Conservation (phyloP, 2,329 filamentous ascomycete species). For the Botryotinia convoluta region DNA sequence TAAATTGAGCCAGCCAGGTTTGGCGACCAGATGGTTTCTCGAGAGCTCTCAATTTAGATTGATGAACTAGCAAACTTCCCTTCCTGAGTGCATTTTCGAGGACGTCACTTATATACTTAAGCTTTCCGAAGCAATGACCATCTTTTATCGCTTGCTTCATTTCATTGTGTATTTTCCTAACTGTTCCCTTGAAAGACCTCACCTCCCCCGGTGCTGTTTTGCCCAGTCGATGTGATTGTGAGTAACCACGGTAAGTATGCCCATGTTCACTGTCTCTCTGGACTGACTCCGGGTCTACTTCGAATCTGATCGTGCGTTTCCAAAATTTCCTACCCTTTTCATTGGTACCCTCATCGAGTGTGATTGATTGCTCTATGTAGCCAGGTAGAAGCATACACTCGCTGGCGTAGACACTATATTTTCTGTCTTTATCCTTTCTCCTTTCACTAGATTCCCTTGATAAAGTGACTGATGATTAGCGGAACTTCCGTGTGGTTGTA, state of each 20-base stretch:
- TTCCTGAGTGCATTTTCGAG: neutral
- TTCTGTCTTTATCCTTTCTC: neutral
- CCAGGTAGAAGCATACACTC: neutral
- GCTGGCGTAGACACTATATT: neutral
- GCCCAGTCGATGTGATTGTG: constrained; percentile 2
- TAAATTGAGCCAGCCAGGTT: neutral
- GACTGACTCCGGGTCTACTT: neutral
- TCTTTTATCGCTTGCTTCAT: neutral
- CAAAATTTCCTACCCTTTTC: neutral
- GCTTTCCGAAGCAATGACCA: neutral
- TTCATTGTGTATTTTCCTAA: neutral
- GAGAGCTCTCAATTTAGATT: neutral
- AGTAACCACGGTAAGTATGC: neutral
- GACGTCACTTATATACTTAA: neutral
- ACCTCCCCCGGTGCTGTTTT: neutral
- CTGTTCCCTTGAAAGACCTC: neutral
- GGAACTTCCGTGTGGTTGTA: neutral
- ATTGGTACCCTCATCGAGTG: neutral
- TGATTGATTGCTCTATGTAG: neutral
- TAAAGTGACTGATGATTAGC: neutral
- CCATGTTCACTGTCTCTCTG: neutral
- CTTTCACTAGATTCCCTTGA: neutral
- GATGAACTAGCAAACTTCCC: neutral
- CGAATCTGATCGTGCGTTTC: neutral
- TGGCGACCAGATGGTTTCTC: neutral